Evolutionary conservation across 495 filamentous ascomycete species (phyloP).

Genomic region (Xylaria sp.): DNA sequence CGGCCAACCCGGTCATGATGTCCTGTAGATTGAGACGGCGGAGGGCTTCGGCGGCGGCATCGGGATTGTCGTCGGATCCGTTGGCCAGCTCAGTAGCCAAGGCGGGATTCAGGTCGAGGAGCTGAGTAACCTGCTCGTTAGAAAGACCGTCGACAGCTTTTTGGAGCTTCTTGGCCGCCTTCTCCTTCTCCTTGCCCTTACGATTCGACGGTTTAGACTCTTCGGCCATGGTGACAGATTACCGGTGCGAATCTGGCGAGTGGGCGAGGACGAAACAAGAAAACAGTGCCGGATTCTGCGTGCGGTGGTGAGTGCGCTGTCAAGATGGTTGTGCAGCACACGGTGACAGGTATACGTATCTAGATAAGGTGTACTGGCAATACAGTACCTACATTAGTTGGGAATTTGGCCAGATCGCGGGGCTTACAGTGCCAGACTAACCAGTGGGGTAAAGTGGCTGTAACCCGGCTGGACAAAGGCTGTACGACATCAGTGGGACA

Average conservation of each 20-base stretch:
- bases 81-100: constrained; percentile 61
- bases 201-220: constrained; percentile 57
- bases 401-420: constrained; percentile 13
- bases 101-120: constrained; percentile 67
- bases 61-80: constrained; percentile 38
- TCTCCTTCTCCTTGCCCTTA: constrained; percentile 57
- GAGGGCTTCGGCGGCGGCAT: constrained; percentile 64
- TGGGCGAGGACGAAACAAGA: neutral
- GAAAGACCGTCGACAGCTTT: constrained; percentile 55
- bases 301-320: neutral
- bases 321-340: neutral
- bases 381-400: constrained; percentile 7
- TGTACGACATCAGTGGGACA: constrained; percentile 8
- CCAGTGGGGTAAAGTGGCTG: neutral
- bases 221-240: constrained; percentile 50
- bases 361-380: neutral
- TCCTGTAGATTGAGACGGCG: constrained; percentile 77
- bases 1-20: constrained; percentile 78
- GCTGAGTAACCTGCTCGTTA: constrained; percentile 55
- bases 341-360: neutral
- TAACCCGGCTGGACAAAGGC: neutral
- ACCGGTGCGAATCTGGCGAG: neutral
- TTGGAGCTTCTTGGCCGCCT: constrained; percentile 45
- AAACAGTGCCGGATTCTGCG: neutral
- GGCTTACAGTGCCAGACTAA: neutral